Evolutionary conservation across 257 asterid species (phyloP).

Genomic region (Leptodermis oblonga): DNA sequence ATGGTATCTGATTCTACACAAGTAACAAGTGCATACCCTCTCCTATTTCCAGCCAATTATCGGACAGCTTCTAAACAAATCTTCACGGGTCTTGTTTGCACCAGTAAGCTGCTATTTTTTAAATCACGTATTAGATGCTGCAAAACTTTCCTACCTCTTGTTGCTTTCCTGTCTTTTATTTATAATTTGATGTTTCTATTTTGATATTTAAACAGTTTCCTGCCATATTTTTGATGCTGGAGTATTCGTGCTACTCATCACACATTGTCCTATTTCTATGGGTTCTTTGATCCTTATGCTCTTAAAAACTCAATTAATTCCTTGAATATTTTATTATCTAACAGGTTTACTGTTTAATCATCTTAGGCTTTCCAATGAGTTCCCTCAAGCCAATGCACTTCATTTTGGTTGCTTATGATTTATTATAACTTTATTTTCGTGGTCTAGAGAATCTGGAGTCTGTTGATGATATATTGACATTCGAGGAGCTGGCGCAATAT

Average conservation of each 20-base stretch:
- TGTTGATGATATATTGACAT: conserved; percentile 79
- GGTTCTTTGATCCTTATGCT: not conserved
- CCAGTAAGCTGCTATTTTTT: conserved; percentile 51
- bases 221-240: not conserved
- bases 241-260: not conserved
- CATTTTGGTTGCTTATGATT: not conserved
- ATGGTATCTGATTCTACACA: conserved; percentile 30
- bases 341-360: not conserved
- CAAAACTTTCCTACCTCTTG: not conserved
- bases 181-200: not conserved
- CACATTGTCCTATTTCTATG: not conserved
- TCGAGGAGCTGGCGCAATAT: conserved; percentile 63
- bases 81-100: conserved; percentile 66
- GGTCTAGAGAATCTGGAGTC: conserved; percentile 72
- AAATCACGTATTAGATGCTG: not conserved
- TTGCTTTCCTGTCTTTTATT: not conserved
- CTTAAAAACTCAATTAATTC: not conserved
- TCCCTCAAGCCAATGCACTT: not conserved
- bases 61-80: conserved; percentile 48
- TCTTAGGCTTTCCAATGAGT: not conserved
- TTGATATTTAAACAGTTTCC: not conserved
- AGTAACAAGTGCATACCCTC: conserved; percentile 50
- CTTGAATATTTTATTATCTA: too few species aligned
- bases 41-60: conserved; percentile 33
- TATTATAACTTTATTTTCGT: not conserved